Base-by-base conservation (phyloP, 1,284 basidiomycete genomes). In the Athelia sp. region DNA sequence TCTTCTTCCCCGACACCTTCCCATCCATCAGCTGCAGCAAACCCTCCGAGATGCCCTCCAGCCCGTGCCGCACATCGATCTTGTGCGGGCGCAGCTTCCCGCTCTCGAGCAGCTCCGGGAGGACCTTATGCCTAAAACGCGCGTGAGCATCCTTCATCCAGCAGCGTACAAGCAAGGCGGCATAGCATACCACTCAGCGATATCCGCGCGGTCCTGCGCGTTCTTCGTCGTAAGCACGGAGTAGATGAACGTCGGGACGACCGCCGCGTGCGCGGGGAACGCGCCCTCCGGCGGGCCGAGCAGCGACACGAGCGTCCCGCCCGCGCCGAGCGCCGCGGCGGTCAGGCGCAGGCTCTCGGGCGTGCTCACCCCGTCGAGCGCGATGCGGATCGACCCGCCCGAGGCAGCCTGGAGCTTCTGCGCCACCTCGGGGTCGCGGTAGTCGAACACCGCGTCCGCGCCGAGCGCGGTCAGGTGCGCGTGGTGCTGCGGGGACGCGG, bases 401-500 rank as follows among this genome's bases (percentile, higher is more conserved):
- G 42, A 18, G n/a, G 42, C 42, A 10, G 24, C 22, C n/a, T 40
- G 17, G 43, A 52, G 43, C 17, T 52, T 29, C 19, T 50, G 22
- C 18, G 48, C 42, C 22, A 52, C 48, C 23, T 52, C 34, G 11
- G 52, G 45, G 46, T 45, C 52, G 43, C 42, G 31, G 32, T 49
- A 54, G 52, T 66, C 58, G 55, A 70, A 61, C 13, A 62, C 58
- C 10, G 55, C 60, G 34, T 67, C 61, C 0, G 69, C 71, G 6
- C 71, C 71, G 26, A 62, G 62, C 4, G 54, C 50, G 50, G 64
- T 65, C 50, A 70, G 60, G 45, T 65, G 57, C 18, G 61, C 62
- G 36, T 55, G 60, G 52, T 65, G 66, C 26, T 62, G 58, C 8
- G 63, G 57, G 48, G 65, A 67, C 22, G 63, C 64, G 9, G 64